Evolutionary conservation across 2,329 filamentous ascomycete species (phyloP), one percentile per base, ranked within the genome.

Genomic region (Fonsecaea pedrosoi): DNA sequence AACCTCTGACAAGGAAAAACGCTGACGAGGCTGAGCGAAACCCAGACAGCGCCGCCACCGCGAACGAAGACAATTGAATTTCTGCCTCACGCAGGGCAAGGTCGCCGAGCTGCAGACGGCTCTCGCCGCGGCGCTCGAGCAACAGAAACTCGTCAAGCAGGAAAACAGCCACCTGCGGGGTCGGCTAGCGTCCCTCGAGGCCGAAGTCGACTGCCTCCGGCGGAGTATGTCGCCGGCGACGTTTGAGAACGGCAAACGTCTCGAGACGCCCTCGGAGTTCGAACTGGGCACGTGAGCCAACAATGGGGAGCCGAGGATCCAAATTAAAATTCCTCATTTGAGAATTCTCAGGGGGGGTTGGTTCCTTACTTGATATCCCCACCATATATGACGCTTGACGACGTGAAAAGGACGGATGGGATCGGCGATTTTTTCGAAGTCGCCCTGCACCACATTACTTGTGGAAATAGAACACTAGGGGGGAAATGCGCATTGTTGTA

Each of bases 11-110:
- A 25, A 25, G 25, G 25, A 25, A 25, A 25, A 25, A 25, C 25
- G 2, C 25, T 25, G 25, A 25, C 25, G 25, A 25, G 25, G 25
- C 25, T 25, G 25, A 25, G 25, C 0, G 3, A 25, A 25, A 25
- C 25, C 25, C 34, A 55, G 53, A 55, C 53, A 55, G 35, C 53
- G 53, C n/a, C 53, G 53, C 13, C 53, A 55, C 34, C 53, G 53
- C 10, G 53, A 55, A 55, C 53, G 53, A 37, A 32, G 53, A n/a
- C 13, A 55, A 35, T 13, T 55, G 53, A 55, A 34, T 13, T 55
- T 35, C 25, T 55, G 34, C 53, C 53, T 55, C 30, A 37, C 53
- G n/a, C 30, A 55, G 53, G 53, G 53, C 13, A 55, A 55, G 34
- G 53, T 55, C 53, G 5, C 10, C 30, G 53, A 55, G 9, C 53